Evolutionary conservation across 2,329 filamentous ascomycete species (phyloP), one percentile per base, ranked within the genome.

Genomic region (Periconia digitata): DNA sequence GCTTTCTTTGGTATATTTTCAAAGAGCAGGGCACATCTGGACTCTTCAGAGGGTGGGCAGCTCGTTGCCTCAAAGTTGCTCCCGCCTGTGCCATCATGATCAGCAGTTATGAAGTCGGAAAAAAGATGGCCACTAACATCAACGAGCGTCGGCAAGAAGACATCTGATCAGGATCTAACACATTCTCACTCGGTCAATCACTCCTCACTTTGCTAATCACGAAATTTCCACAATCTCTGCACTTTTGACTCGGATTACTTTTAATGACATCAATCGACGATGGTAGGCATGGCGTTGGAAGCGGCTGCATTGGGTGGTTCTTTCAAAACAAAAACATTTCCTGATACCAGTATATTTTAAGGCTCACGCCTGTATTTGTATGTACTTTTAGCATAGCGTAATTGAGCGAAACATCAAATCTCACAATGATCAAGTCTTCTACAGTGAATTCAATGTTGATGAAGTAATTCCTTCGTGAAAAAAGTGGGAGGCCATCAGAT

Each of bases 11-110:
- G 79, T 90, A 96, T 62, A 97, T 99, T 43, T 95, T 92, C 76
- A 81, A 83, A 59, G 87, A 87, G 45, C 92, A 97, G 72, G 94
- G 94, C 2, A 69, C 85, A 15, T 69, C 82, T 1, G 94, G 94
- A 0, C 75, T 99, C 5, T 97, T 95, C 82, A 89, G 80, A 60
- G 94, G 94, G 37, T 96, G 92, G 90, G 86, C 90, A 20, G 91
- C 94, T 0, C 81, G 94, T 34, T 95, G 90, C 58, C 77, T 97
- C 51, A 97, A 97, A 70, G 92, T 99, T 5, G 92, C 94, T 1
- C 94, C 94, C 1, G 90, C 92, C 0, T 99, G 94, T 72, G 94
- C 94, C 22, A 97, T 99, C 68, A 99, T 99, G 94, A 97, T 99
- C 67, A 95, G 90, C 68, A 96, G 87, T 67, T 99, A 97, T 71